Base-by-base conservation (phyloP, 805 yeast genomes). In the Kodamaea restingae region DNA sequence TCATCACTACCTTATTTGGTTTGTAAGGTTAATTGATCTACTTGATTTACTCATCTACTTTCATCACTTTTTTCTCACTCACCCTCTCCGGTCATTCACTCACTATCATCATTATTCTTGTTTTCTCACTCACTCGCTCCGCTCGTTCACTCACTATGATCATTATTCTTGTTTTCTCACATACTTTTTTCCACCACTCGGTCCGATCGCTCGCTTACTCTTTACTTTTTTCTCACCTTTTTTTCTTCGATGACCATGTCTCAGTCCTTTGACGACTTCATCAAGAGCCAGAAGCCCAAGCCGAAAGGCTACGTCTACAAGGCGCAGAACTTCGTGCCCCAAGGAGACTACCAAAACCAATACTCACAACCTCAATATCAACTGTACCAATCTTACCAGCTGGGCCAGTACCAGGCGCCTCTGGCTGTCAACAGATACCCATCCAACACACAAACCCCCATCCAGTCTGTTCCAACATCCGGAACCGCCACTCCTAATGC, bases 241-340 rank as follows among this genome's bases (percentile, higher is more conserved):
- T 27, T 14, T 27, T 25, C n/a, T 25, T 6, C 28, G 28, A 25
- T 25, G 28, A 30, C 21, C 26, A 58, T 58, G 63, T 52, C 62
- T 35, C 32, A 17, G 32, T 70, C 79, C 10, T 73, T 73, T 49
- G 80, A 76, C 41, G 81, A 75, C 41, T 76, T 65, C 53, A 53
- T 74, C 47, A 73, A 69, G 58, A 62, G 63, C 52, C 77, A 73
- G 55, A 63, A 45, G 30, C 57, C 43, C 40, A 57, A 53, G 49
- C 61, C 59, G 22, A 60, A 60, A 42, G 70, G 67, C 17, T 53
- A 43, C 28, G 47, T 43, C 12, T 34, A 27, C 38, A 35, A 39
- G n/a, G 24, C 38, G 21, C 32, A 30, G 32, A 30, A 30, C 32
- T 30, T 30, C 15, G 32, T 30, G 14, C 32, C 27, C n/a, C 44